Evolutionary conservation across 202 grass and related monocot species (phyloP).

Genomic region (Dendrocalamus latiflorus): DNA sequence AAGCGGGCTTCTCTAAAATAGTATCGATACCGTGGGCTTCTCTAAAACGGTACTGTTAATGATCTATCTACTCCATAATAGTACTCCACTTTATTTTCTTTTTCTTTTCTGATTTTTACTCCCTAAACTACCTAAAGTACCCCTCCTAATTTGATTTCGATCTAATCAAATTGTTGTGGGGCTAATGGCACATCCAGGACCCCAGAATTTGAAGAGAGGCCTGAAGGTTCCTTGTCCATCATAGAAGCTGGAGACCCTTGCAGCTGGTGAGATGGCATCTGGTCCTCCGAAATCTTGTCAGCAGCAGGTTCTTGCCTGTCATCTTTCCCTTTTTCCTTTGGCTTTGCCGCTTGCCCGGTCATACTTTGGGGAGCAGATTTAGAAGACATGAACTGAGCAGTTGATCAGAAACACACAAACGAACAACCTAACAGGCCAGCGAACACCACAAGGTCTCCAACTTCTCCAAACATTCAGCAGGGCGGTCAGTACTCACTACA

Average conservation of each 20-base stretch:
- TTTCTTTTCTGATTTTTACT: no score
- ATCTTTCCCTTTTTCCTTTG: neutral
- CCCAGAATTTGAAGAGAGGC: constrained; percentile 1
- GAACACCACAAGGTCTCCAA: neutral
- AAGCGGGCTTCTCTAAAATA: no score
- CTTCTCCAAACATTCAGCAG: neutral
- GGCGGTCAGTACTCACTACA: neutral
- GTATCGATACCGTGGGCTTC: no score
- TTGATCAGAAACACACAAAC: neutral
- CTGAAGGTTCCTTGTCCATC: constrained; percentile 28
- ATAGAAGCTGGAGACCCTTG: constrained; percentile 22
- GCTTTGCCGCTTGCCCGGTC: constrained; percentile 13
- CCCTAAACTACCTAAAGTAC: no score
- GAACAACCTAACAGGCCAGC: neutral
- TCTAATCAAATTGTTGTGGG: neutral
- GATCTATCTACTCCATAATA: no score
- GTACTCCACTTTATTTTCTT: no score
- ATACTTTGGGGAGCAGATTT: constrained; percentile 12
- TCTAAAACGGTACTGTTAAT: no score
- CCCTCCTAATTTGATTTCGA: no score
- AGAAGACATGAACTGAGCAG: constrained; percentile 15
- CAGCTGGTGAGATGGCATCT: neutral
- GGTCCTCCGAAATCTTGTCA: neutral
- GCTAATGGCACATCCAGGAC: neutral
- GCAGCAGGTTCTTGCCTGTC: neutral